Conservation (phyloP, 1,139 yeast species). For the Wickerhamomyces sp. region DNA sequence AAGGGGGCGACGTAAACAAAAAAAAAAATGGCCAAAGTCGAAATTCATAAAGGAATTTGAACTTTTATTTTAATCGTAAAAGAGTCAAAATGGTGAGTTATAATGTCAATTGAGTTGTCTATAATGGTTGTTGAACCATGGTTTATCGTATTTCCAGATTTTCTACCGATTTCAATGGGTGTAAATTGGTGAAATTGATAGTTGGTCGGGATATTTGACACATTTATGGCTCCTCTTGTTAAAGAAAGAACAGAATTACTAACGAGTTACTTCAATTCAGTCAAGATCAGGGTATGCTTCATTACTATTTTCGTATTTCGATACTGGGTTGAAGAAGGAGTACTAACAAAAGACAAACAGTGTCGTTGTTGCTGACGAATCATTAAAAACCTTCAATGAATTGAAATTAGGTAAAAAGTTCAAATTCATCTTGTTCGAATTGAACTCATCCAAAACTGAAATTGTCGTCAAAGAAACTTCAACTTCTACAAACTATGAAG, state of each 20-base stretch:
- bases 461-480: slow-evolving; percentile 88
- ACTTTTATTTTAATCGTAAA: background rate
- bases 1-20: background rate
- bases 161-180: too few species aligned
- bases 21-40: slow-evolving; percentile 2
- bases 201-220: background rate
- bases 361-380: slow-evolving; percentile 94
- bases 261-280: slow-evolving; percentile 27
- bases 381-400: slow-evolving; percentile 89
- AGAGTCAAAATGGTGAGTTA: slow-evolving; percentile 1
- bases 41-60: background rate
- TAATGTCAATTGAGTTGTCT: background rate
- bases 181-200: too few species aligned
- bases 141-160: too few species aligned
- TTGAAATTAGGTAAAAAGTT: slow-evolving; percentile 89
- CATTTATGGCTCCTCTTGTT: background rate
- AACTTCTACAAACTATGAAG: slow-evolving; percentile 67
- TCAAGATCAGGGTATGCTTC: slow-evolving; percentile 65
- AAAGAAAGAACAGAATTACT: background rate
- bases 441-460: slow-evolving; percentile 83
- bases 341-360: slow-evolving; percentile 29
- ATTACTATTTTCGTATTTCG: background rate
- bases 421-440: slow-evolving; percentile 75
- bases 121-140: too few species aligned
- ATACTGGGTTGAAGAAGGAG: background rate